Base-by-base conservation (phyloP, 306 rosid genomes). In the Sicyos edulis region DNA sequence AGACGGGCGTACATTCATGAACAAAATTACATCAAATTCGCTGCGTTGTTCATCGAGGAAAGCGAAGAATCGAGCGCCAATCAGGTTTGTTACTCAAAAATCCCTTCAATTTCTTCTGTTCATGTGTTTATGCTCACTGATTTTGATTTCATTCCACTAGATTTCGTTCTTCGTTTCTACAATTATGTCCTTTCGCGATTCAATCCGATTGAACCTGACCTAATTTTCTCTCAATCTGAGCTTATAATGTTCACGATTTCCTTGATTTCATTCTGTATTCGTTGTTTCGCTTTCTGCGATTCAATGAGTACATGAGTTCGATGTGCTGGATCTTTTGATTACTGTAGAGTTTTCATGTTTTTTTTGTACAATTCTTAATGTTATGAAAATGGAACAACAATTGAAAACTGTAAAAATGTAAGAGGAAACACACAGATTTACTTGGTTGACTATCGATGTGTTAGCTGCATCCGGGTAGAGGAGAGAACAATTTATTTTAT, bases 31-130 rank as follows among this genome's bases (percentile, higher is more conserved):
- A 60, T 15, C 66, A n/a, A n/a, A 37, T 63, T 15, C 50, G 47
- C 68, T 16, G 68, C 21, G 22, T 61, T 34, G 13, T 16, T 6
- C 21, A n/a, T 16, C 13, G 22, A 1, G 22, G 68, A 61, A 32
- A 37, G 69, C n/a, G 69, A 62, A 32, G 24, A 62, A 62, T 62
- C 69, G 14, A 62, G 17, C 20, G 5, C 24, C 51, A 62, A 37
- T 37, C 70, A 63, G 70, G 70, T 63, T 4, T 40, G n/a, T 10
- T 45, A 63, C 3, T 63, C 16, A 40, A 17, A 17, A 40, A n/a
- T 22, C n/a, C 4, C 16, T 16, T 8, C 15, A 11, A 42, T 19
- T 42, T 40, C n/a, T 42, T 40, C 29, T 19, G 29, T 19, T 64
- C 26, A 42, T 42, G 12, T 32, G 49, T 34, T 42, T 61, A 42